Conservation (phyloP, 352 stramenopile genomes). For the Aphanomyces stellatus region DNA sequence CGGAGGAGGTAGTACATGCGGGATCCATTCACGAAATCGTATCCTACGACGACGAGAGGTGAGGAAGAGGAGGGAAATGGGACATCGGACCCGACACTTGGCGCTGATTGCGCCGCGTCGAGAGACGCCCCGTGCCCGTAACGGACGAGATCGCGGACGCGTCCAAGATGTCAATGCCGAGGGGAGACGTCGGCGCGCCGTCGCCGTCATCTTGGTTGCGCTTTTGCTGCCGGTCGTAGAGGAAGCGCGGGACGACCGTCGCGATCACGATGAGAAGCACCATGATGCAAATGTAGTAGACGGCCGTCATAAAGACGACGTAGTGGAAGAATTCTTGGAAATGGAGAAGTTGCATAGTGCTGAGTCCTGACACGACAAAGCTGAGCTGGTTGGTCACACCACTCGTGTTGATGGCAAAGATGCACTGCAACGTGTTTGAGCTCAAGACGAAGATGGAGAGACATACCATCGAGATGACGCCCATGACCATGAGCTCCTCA, state of each 20-base stretch:
- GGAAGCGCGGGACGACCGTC: constrained; percentile 69
- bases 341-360: constrained; percentile 54
- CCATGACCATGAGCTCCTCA: constrained; percentile 84
- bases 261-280: constrained; percentile 73
- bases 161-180: constrained; percentile 25
- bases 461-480: constrained; percentile 73
- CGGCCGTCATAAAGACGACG: constrained; percentile 82
- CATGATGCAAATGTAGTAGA: constrained; percentile 85
- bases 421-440: constrained; percentile 21
- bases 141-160: constrained; percentile 14
- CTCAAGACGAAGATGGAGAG: background rate
- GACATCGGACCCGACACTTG: constrained; percentile 15
- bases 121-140: constrained; percentile 23
- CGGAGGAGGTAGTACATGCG: constrained; percentile 62
- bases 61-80: constrained; percentile 22
- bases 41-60: constrained; percentile 28
- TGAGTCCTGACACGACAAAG: constrained; percentile 36
- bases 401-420: constrained; percentile 82
- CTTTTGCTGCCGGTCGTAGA: constrained; percentile 28
- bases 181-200: no score
- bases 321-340: constrained; percentile 89
- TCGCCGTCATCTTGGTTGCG: background rate
- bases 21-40: constrained; percentile 66
- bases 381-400: constrained; percentile 46
- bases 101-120: constrained; percentile 10